These are phyloP conservation scores for Monilinia fructigena DNA, from an alignment of 2,329 filamentous ascomycete species.

Conservation along the genomic window DNA sequence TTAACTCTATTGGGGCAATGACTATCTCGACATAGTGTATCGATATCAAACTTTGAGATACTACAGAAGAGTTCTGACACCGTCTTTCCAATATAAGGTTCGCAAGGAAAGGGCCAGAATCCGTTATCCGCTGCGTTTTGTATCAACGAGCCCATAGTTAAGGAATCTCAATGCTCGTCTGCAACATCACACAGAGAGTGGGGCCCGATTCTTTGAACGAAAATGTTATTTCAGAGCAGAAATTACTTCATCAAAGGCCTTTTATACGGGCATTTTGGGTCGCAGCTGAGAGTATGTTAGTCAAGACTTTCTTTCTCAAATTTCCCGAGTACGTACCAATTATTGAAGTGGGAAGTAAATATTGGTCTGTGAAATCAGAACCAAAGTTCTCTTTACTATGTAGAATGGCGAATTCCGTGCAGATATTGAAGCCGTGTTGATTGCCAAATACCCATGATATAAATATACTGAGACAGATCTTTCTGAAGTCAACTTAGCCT, in stretches of 20 bases:
- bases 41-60: not conserved
- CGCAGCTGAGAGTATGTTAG: not conserved
- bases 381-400: not conserved
- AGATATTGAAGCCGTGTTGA: not conserved
- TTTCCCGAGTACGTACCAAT: not conserved
- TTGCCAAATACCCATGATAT: not conserved
- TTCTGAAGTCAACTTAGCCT: not conserved
- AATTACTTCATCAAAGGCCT: not conserved
- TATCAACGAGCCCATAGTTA: not conserved
- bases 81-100: not conserved
- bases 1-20: not conserved
- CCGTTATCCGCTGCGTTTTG: not conserved
- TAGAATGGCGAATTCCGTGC: not conserved
- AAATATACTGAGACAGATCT: not conserved
- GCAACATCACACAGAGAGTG: not conserved
- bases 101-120: not conserved
- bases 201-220: not conserved
- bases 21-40: not conserved
- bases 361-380: not conserved
- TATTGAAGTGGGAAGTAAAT: not conserved
- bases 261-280: not conserved
- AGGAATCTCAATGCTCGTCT: not conserved
- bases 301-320: not conserved
- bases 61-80: not conserved
- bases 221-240: not conserved